These are phyloP conservation scores for Penicillium paneum DNA, from an alignment of 2,329 filamentous ascomycete genomes.

Conservation along the genomic window DNA sequence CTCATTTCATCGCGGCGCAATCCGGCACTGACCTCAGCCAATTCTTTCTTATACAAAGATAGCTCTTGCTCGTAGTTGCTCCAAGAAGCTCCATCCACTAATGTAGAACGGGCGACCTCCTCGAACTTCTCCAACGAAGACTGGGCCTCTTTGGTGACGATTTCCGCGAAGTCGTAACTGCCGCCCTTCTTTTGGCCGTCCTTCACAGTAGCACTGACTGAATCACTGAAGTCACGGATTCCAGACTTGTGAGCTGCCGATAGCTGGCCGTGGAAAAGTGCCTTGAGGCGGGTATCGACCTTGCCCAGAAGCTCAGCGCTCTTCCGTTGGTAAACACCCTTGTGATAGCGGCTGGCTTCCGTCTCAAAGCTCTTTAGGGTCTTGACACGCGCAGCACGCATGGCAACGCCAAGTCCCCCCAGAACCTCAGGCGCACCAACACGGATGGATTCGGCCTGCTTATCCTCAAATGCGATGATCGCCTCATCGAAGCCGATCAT, in stretches of 20 bases:
- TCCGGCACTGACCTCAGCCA: conserved; percentile 80
- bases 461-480: conserved; percentile 80
- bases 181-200: conserved; percentile 86
- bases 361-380: conserved; percentile 81
- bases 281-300: conserved; percentile 82
- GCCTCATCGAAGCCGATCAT: conserved; percentile 75
- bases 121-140: conserved; percentile 73
- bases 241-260: conserved; percentile 85
- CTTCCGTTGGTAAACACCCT: conserved; percentile 88
- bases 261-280: conserved; percentile 84
- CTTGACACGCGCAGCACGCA: conserved; percentile 68
- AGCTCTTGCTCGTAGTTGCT: conserved; percentile 81
- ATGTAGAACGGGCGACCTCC: conserved; percentile 67
- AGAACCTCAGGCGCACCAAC: conserved; percentile 72
- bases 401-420: conserved; percentile 68
- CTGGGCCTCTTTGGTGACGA: conserved; percentile 78
- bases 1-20: conserved; percentile 95
- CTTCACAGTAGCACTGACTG: conserved; percentile 84
- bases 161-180: conserved; percentile 90
- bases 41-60: conserved; percentile 78
- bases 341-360: conserved; percentile 92
- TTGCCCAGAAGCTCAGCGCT: conserved; percentile 79
- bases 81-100: conserved; percentile 80
- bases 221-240: conserved; percentile 78
- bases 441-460: conserved; percentile 71